These are phyloP conservation scores for Plantago ovata DNA, from an alignment of 257 asterid species.

Conservation along the genomic window DNA sequence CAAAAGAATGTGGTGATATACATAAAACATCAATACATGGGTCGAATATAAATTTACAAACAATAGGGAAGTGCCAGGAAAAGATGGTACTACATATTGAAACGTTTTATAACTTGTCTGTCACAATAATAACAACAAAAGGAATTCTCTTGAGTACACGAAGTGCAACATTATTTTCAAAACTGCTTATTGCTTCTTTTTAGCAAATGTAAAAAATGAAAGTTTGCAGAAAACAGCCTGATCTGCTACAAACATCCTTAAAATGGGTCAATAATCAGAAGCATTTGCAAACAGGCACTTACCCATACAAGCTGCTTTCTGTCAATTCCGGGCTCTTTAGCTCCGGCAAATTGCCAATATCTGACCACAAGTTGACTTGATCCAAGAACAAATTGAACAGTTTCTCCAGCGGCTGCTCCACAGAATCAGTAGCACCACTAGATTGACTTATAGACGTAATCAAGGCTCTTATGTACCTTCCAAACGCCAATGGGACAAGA, in stretches of 20 bases:
- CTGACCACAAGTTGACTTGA: slow-evolving; percentile 86
- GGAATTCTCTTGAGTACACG: background rate
- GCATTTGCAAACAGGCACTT: too few species aligned
- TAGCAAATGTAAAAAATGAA: too few species aligned
- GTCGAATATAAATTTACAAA: background rate
- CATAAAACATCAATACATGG: slow-evolving; percentile 15
- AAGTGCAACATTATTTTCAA: too few species aligned
- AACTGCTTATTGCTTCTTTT: too few species aligned
- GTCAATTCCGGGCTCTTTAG: slow-evolving; percentile 68
- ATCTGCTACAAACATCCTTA: too few species aligned
- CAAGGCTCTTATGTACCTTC: slow-evolving; percentile 80
- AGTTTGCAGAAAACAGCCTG: too few species aligned
- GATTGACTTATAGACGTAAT: slow-evolving; percentile 44
- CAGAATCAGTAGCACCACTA: slow-evolving; percentile 34
- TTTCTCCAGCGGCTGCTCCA: slow-evolving; percentile 77
- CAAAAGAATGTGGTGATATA: slow-evolving; percentile 4
- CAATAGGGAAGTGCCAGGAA: background rate
- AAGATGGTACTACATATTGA: slow-evolving; percentile 2
- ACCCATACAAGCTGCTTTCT: slow-evolving; percentile 75
- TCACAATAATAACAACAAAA: background rate
- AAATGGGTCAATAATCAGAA: too few species aligned
- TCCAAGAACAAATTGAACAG: slow-evolving; percentile 81
- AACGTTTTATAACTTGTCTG: background rate
- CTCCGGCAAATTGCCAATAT: slow-evolving; percentile 81
- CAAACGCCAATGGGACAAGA: slow-evolving; percentile 84